Evolutionary conservation across 495 filamentous ascomycete genomes (phyloP).

Genomic region (Trichoderma asperelloides): DNA sequence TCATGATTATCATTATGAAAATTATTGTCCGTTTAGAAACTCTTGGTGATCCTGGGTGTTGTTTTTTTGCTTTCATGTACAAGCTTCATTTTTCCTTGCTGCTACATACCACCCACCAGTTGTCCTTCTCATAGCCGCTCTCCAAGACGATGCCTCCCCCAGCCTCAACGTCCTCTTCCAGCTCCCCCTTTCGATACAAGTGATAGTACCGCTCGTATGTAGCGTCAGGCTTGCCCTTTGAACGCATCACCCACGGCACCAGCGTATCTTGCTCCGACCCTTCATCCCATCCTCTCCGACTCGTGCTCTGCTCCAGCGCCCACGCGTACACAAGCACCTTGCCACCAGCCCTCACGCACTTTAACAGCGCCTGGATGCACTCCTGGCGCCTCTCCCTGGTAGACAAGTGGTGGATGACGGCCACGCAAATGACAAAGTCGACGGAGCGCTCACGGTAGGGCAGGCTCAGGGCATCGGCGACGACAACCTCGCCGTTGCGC

Average conservation of each 20-base stretch:
- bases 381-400: constrained; percentile 66
- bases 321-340: constrained; percentile 85
- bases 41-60: neutral
- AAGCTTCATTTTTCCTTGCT: neutral
- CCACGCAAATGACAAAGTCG: constrained; percentile 93
- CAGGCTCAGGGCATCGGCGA: constrained; percentile 64
- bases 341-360: constrained; percentile 51
- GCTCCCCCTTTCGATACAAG: constrained; percentile 76
- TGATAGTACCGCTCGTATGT: constrained; percentile 91
- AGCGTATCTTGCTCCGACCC: constrained; percentile 83
- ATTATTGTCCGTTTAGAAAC: neutral
- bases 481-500: constrained; percentile 38
- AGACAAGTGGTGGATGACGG: constrained; percentile 90
- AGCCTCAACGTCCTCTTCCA: constrained; percentile 67
- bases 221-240: constrained; percentile 26
- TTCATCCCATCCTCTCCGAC: constrained; percentile 87
- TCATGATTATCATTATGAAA: neutral
- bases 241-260: constrained; percentile 85
- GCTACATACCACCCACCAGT: constrained; percentile 75
- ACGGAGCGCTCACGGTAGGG: constrained; percentile 61
- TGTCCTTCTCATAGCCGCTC: constrained; percentile 92
- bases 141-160: constrained; percentile 71
- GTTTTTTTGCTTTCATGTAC: neutral
- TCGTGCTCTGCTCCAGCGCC: constrained; percentile 87
- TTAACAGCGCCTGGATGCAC: constrained; percentile 64